A percentile compares a stretch with the other conserved stretches of the same genome.
phyloP scores from a whole-genome alignment of 1,139 yeast species.

The Sugiyamaella novakii region DNA sequence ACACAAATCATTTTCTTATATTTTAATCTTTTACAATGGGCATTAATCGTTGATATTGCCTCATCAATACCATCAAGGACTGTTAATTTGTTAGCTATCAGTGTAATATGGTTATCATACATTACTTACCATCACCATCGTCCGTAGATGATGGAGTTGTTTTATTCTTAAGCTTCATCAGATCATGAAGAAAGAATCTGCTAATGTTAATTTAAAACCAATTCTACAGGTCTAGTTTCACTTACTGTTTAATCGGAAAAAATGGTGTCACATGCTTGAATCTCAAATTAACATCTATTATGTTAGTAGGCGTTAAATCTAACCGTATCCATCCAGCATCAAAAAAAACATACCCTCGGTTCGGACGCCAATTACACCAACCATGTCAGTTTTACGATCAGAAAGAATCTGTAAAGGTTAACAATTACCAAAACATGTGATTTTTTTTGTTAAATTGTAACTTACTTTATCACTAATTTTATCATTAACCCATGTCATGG shows the following conservation, averaged over 20 bases:
- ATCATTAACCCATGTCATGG: slow-evolving; percentile 49
- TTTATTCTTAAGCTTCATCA: slow-evolving; percentile 32
- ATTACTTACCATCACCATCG: slow-evolving; percentile 33
- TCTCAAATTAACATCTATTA: slow-evolving; percentile 1
- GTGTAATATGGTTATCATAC: too few relatives aligned
- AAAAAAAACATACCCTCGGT: slow-evolving; percentile 20
- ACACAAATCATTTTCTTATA: slow-evolving; percentile 48
- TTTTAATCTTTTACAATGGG: slow-evolving; percentile 42
- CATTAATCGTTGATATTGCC: slow-evolving; percentile 41
- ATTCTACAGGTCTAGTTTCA: neutral
- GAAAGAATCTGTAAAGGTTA: slow-evolving; percentile 38
- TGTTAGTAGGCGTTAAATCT: too few relatives aligned
- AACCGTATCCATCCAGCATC: too few relatives aligned
- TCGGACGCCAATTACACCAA: slow-evolving; percentile 52
- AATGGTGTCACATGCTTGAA: slow-evolving; percentile 8
- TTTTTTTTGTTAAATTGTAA: neutral
- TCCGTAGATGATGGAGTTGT: slow-evolving; percentile 36
- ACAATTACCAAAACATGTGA: neutral
- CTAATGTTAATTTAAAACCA: slow-evolving; percentile 2
- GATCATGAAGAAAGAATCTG: slow-evolving; percentile 37
- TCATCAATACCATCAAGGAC: slow-evolving; percentile 39
- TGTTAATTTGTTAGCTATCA: slow-evolving; percentile 3
- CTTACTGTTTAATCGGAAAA: slow-evolving; percentile 12
- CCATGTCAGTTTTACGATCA: slow-evolving; percentile 59
- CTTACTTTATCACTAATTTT: slow-evolving; percentile 49